Percentiles rank a stretch among this genome's conserved stretches.
These are phyloP conservation scores for Nicotiana tabacum DNA, from an alignment of 257 asterid genomes.

Conservation along the genomic window DNA sequence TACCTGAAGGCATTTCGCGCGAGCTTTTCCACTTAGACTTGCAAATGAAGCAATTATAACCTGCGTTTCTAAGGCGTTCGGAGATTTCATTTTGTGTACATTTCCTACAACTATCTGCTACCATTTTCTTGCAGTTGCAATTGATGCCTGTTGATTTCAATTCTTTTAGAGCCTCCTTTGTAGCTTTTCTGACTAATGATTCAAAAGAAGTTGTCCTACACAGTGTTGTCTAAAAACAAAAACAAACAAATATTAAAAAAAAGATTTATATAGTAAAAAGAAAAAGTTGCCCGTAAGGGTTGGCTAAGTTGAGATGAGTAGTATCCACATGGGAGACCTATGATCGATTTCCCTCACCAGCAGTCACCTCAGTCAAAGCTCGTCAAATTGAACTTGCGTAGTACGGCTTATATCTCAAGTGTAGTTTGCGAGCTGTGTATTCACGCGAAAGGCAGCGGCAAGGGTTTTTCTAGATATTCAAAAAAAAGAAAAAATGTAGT, in stretches of 20 bases:
- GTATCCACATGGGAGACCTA: too few relatives aligned
- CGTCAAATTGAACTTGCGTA: too few relatives aligned
- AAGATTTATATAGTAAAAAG: not conserved
- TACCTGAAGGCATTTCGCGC: slow-evolving; percentile 24
- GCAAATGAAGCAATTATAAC: slow-evolving; percentile 28
- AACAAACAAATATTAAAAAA: not conserved
- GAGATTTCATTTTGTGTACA: slow-evolving; percentile 21
- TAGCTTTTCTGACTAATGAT: slow-evolving; percentile 19
- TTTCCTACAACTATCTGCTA: slow-evolving; percentile 17
- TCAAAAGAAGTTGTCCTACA: slow-evolving; percentile 28
- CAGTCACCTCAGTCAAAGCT: too few relatives aligned
- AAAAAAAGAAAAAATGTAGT: too few relatives aligned
- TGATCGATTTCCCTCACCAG: too few relatives aligned
- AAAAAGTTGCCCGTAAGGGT: too few relatives aligned
- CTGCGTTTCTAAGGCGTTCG: slow-evolving; percentile 17
- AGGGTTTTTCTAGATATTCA: too few relatives aligned
- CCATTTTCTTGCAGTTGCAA: slow-evolving; percentile 32
- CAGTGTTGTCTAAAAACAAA: slow-evolving; percentile 22
- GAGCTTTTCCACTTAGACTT: slow-evolving; percentile 38
- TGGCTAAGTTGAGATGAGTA: too few relatives aligned
- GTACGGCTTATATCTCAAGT: too few relatives aligned
- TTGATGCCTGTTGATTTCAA: not conserved
- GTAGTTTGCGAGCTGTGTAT: too few relatives aligned
- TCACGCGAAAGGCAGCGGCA: too few relatives aligned
- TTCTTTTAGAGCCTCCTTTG: slow-evolving; percentile 30